Percentiles rank a stretch among this genome's conserved stretches.
Conservation (phyloP, 2,329 filamentous ascomycete species). For the Onygenales sp. region DNA sequence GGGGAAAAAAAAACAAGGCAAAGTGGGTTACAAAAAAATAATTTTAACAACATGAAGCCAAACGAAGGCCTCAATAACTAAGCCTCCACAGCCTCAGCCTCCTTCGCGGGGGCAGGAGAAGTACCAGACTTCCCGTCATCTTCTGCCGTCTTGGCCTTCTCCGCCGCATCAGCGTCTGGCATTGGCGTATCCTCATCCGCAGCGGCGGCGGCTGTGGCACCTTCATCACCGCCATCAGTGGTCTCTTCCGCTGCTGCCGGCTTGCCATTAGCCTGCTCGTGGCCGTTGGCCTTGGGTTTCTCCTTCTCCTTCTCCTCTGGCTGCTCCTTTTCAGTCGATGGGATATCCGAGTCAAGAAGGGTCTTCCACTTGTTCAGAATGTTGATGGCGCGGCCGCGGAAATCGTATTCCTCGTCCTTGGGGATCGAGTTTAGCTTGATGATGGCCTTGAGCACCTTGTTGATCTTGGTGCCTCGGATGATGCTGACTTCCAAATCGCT, state of each 20-base stretch:
- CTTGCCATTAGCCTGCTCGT: slow-evolving; percentile 19
- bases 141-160: slow-evolving; percentile 2
- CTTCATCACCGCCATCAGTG: slow-evolving; percentile 20
- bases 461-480: slow-evolving; percentile 88
- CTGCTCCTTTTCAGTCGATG: slow-evolving; percentile 20
- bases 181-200: slow-evolving; percentile 9
- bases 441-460: slow-evolving; percentile 95
- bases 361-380: slow-evolving; percentile 87
- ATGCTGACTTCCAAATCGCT: slow-evolving; percentile 77
- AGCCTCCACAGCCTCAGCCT: slow-evolving; percentile 4
- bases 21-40: background rate
- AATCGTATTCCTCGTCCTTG: slow-evolving; percentile 77
- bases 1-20: background rate
- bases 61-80: background rate
- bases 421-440: slow-evolving; percentile 80
- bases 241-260: slow-evolving; percentile 23
- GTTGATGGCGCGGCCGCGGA: slow-evolving; percentile 72
- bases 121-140: slow-evolving; percentile 2
- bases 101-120: background rate
- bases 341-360: slow-evolving; percentile 55
- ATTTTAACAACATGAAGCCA: background rate
- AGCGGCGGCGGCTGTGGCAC: slow-evolving; percentile 13
- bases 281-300: slow-evolving; percentile 37
- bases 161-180: slow-evolving; percentile 9
- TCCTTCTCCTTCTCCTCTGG: slow-evolving; percentile 32